Base-by-base conservation (phyloP, 2,329 filamentous ascomycete genomes). In the Colletotrichum chlorophyti region DNA sequence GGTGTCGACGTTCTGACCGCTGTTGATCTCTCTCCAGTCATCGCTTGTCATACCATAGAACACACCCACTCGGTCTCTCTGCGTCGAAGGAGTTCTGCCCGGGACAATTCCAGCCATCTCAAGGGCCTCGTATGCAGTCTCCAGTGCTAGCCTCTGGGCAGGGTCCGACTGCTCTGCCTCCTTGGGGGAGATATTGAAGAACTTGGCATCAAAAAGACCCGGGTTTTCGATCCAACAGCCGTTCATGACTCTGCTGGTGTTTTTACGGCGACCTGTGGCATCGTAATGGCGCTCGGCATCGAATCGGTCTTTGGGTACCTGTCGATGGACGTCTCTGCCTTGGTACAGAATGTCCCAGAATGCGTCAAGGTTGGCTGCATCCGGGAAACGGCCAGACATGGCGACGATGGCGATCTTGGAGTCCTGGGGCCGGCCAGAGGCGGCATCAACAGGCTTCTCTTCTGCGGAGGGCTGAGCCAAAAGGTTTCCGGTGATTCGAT, bases 171-270 rank as follows among this genome's bases (percentile, higher is more conserved):
- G 10, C 23, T 83, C 82, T 10, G 90, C 90, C 72, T 94, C 91
- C 60, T 88, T 83, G 1, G 91, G 90, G 31, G 89, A 93, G 81
- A 94, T 93, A 71, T 91, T 91, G 81, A 94, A 94, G 77, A 94
- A 93, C 0, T 84, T 79, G 1, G 89, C 84, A 66, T 94, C 91
- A 64, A 94, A 93, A 10, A 88, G 76, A 41, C 88, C 89, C 0
- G 90, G 89, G 48, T 91, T 80, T 31, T 91, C 83, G 52, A 91
- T 73, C 63, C 75, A 93, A 73, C 88, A 91, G 7, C 90, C 90
- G 61, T 84, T 91, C 11, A 85, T 86, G 2, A 88, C 88, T 63
- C 87, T 82, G 24, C 82, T 87, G 45, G 88, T 90, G 71, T 90
- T 91, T 69, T 85, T 86, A 32, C 77, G 80, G 67, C 89, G 88